Evolutionary conservation across 2,329 filamentous ascomycete genomes (phyloP), one percentile per base, ranked within the genome.

Genomic region (Teratosphaeriaceae sp.): DNA sequence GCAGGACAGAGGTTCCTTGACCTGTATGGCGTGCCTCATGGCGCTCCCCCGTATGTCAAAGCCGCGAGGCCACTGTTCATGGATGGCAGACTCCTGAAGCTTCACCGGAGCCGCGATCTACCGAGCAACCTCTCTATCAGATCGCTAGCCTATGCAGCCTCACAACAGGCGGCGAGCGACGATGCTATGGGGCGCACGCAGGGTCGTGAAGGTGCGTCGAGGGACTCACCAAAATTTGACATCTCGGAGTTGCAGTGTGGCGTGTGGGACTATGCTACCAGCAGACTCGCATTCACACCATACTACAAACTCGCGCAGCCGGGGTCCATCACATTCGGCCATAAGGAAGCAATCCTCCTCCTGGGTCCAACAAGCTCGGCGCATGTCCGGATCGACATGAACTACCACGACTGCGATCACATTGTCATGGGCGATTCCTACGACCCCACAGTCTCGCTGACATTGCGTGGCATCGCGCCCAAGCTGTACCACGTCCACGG

Each of bases 1-100:
- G 66, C 70, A 16, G 73, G 62, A 0, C 45, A 63, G n/a, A 49
- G 33, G 2, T 78, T 79, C 50, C 56, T 78, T 5, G 40, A 49
- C 5, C 36, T 38, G 5, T 60, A 65, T 45, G 64, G 65, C 5
- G 47, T 55, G 1, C 22, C 47, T 24, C 24, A 44, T 15, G 20
- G 51, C 38, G 40, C 51, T 13, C 47, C 48, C 22, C 22, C 23
- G 13, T 30, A 52, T 26, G 22, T 33, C 13, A 43, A 23, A 49
- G 38, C 39, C 6, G 9, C 22, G 15, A 43, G 31, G 24, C 19
- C 36, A 18, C 37, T 53, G 16, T 21, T n/a, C 0, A 22, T 44
- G 3, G 51, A 65, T 46, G 63, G 63, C 3, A 19, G 52, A 42
- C 2, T 38, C 24, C 19, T 54, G 43, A 3, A 52, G 55, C 46